Percentiles rank a stretch among this genome's conserved stretches.
Conservation (phyloP, 192 early-diverging fungal genomes). For the Chytriomyces confervae region DNA sequence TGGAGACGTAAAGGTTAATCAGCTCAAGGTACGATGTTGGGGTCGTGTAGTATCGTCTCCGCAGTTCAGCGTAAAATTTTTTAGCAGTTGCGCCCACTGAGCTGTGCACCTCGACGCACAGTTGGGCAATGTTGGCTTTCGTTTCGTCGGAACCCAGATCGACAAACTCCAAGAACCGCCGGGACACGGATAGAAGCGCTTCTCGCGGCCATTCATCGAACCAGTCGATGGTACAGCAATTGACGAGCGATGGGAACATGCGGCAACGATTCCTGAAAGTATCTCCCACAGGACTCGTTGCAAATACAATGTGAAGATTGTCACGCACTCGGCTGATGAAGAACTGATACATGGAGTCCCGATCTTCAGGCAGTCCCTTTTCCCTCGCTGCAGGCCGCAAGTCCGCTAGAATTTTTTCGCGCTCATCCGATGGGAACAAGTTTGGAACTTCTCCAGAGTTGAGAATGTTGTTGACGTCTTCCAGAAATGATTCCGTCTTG, state of each 20-base stretch:
- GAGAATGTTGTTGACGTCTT: slow-evolving; percentile 65
- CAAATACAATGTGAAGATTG: slow-evolving; percentile 67
- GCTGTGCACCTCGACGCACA: slow-evolving; percentile 67
- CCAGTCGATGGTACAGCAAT: slow-evolving; percentile 70
- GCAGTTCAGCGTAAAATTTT: slow-evolving; percentile 57
- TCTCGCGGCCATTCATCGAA: slow-evolving; percentile 68
- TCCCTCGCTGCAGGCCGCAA: slow-evolving; percentile 56
- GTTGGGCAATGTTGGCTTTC: slow-evolving; percentile 60
- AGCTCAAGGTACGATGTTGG: slow-evolving; percentile 67
- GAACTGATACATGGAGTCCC: slow-evolving; percentile 63
- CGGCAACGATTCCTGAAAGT: slow-evolving; percentile 62
- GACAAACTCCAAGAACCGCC: slow-evolving; percentile 62
- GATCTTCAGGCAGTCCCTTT: slow-evolving; percentile 62
- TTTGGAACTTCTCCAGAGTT: slow-evolving; percentile 70
- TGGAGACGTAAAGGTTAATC: slow-evolving; percentile 63
- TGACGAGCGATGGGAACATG: slow-evolving; percentile 67
- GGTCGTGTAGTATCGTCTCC: slow-evolving; percentile 65
- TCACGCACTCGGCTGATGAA: slow-evolving; percentile 66
- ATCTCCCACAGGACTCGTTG: slow-evolving; percentile 64
- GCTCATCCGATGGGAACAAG: slow-evolving; percentile 64
- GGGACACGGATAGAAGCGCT: slow-evolving; percentile 62
- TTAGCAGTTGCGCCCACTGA: slow-evolving; percentile 58
- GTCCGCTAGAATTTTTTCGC: slow-evolving; percentile 64
- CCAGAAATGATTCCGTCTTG: slow-evolving; percentile 63
- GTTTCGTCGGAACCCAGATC: slow-evolving; percentile 60